phyloP scores from a whole-genome alignment of 2,329 filamentous ascomycete genomes.

The Blastomyces silverae region DNA sequence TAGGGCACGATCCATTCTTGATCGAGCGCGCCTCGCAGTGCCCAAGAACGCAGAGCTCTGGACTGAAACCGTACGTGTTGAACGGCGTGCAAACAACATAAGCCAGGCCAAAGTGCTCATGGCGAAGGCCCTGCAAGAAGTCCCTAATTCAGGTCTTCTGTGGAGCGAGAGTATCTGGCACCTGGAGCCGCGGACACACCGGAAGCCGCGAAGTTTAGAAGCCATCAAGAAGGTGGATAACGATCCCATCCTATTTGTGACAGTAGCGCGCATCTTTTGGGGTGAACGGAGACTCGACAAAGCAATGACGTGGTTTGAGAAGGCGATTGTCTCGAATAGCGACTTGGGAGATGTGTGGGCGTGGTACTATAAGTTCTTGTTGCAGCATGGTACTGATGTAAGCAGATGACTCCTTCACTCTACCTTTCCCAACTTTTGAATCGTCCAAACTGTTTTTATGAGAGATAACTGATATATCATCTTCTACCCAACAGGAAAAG shows the following conservation, averaged over 20 bases:
- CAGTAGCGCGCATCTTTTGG: conserved; percentile 95
- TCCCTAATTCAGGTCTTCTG: conserved; percentile 76
- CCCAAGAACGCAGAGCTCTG: conserved; percentile 80
- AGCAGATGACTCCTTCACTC: conserved; percentile 23
- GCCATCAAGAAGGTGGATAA: conserved; percentile 97
- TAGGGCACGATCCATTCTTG: conserved; percentile 88
- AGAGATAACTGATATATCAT: background rate
- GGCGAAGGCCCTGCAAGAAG: conserved; percentile 87
- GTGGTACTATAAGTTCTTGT: conserved; percentile 92
- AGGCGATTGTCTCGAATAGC: conserved; percentile 78
- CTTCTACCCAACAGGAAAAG: conserved; percentile 58
- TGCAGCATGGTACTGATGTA: conserved; percentile 80
- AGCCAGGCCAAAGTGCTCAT: conserved; percentile 84
- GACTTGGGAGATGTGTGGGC: conserved; percentile 93
- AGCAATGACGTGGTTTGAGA: conserved; percentile 95
- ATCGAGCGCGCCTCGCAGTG: conserved; percentile 79
- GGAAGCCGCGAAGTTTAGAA: conserved; percentile 83
- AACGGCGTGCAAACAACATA: conserved; percentile 76
- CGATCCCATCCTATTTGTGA: conserved; percentile 80
- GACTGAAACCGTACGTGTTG: conserved; percentile 88
- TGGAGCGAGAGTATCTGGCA: conserved; percentile 97
- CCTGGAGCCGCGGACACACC: conserved; percentile 82
- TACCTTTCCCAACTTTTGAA: background rate
- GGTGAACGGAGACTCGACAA: conserved; percentile 85
- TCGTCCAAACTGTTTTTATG: background rate